Evolutionary conservation across 305 asterid genomes (phyloP).

Genomic region (Fraxinus angustifolia): DNA sequence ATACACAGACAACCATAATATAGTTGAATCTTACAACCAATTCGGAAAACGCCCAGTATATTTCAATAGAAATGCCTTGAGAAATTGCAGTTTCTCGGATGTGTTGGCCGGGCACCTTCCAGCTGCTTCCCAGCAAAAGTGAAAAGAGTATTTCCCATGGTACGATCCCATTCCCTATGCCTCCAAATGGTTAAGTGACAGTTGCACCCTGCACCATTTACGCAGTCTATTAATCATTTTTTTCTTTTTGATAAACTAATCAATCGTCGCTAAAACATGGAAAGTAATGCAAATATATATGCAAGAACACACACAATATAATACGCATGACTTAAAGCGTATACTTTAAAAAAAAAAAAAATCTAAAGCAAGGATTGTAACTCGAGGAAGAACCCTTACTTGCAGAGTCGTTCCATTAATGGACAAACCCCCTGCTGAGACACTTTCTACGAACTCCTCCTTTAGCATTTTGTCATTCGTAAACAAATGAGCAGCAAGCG

Average conservation of each 20-base stretch:
- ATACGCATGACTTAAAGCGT: not conserved
- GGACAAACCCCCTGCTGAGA: slow-evolving; percentile 71
- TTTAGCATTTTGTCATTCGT: slow-evolving; percentile 66
- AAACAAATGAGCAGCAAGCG: slow-evolving; percentile 82
- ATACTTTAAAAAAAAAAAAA: not conserved
- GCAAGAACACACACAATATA: not conserved
- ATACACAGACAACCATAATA: not conserved
- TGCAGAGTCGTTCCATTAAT: slow-evolving; percentile 62
- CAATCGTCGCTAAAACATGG: not conserved
- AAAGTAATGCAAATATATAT: not conserved
- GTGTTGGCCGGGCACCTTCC: not conserved
- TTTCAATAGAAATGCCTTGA: not conserved
- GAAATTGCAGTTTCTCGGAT: not conserved
- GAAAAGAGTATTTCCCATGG: not conserved
- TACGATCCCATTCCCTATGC: not conserved
- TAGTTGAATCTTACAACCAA: not conserved
- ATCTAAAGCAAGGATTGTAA: not conserved
- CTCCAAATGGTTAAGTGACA: slow-evolving; percentile 28
- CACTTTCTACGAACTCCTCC: slow-evolving; percentile 50
- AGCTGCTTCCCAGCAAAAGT: not conserved
- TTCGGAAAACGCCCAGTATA: not conserved
- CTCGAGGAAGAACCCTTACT: slow-evolving; percentile 35
- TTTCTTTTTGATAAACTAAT: not conserved
- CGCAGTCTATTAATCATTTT: not conserved
- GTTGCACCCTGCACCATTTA: slow-evolving; percentile 30